Conservation (phyloP, 225 moss, liverwort and hornwort species). For the Sphagnum tenellum region DNA sequence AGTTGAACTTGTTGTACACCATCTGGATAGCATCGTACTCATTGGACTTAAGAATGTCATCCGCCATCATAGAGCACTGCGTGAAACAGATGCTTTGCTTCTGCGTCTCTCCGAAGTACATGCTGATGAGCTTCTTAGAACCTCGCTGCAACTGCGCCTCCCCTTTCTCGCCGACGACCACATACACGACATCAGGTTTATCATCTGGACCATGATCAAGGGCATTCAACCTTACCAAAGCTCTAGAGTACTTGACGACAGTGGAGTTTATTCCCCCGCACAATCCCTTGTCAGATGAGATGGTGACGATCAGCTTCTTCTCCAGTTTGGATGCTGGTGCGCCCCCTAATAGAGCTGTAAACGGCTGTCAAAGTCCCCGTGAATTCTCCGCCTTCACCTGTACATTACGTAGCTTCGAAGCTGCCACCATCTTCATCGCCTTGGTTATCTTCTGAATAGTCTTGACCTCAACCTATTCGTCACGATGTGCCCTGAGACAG, state of each 20-base stretch:
- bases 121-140: conserved; percentile 49
- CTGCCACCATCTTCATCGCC: conserved; percentile 99
- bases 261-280: conserved; percentile 97
- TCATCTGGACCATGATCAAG: conserved; percentile 26
- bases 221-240: conserved; percentile 49
- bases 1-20: conserved; percentile 80
- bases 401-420: conserved; percentile 81
- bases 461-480: conserved; percentile 93
- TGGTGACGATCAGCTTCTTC: conserved; percentile 68
- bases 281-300: conserved; percentile 87
- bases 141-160: conserved; percentile 70
- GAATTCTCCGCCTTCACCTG: conserved; percentile 90
- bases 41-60: conserved; percentile 79
- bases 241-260: conserved; percentile 75
- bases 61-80: conserved; percentile 69
- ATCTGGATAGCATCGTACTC: conserved; percentile 82
- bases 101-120: conserved; percentile 73
- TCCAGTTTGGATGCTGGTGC: conserved; percentile 40
- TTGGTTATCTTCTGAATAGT: conserved; percentile 97
- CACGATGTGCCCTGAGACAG: conserved; percentile 50
- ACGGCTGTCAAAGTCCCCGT: conserved; percentile 89
- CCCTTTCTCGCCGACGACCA: conserved; percentile 82
- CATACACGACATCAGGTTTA: conserved; percentile 32
- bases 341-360: conserved; percentile 79
- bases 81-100: conserved; percentile 73